These are phyloP conservation scores for Nakazawaea peltata DNA, from an alignment of 805 yeast genomes.

Conservation along the genomic window DNA sequence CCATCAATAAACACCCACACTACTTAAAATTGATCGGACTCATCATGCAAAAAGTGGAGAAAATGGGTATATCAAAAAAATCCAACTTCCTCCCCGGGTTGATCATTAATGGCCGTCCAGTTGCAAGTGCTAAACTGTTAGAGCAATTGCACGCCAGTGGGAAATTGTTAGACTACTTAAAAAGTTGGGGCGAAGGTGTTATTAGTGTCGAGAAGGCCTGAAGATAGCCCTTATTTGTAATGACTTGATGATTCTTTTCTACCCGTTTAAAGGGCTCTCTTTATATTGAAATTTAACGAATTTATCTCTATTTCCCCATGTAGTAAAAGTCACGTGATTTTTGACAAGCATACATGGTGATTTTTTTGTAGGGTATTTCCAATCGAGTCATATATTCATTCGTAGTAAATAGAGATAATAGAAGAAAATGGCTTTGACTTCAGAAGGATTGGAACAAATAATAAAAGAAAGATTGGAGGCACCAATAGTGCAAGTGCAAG, in stretches of 20 bases:
- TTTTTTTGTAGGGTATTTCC: too few species aligned
- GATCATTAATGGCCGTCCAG: conserved; percentile 26
- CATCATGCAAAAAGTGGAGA: conserved; percentile 15
- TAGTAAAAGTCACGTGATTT: too few species aligned
- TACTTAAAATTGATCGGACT: conserved; percentile 18
- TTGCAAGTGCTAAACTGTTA: conserved; percentile 21
- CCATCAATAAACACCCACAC: conserved; percentile 26
- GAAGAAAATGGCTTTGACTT: conserved; percentile 17
- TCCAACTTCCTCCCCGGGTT: conserved; percentile 21
- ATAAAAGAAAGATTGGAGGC: conserved; percentile 56
- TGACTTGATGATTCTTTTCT: too few species aligned
- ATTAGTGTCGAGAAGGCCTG: conserved; percentile 17
- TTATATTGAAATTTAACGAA: too few species aligned
- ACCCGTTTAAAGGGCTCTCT: too few species aligned
- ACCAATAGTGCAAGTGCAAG: conserved; percentile 61
- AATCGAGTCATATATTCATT: too few species aligned
- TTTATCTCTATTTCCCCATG: too few species aligned
- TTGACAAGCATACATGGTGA: too few species aligned
- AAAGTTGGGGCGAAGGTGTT: conserved; percentile 21
- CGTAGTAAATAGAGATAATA: too few species aligned
- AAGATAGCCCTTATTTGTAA: too few species aligned
- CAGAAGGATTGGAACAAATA: conserved; percentile 33
- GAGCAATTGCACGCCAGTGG: conserved; percentile 16
- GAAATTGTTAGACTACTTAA: conserved; percentile 19
- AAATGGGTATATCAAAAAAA: conserved; percentile 13